phyloP scores from a whole-genome alignment of 2,329 filamentous ascomycete genomes.

The Hypoxylon sp. region DNA sequence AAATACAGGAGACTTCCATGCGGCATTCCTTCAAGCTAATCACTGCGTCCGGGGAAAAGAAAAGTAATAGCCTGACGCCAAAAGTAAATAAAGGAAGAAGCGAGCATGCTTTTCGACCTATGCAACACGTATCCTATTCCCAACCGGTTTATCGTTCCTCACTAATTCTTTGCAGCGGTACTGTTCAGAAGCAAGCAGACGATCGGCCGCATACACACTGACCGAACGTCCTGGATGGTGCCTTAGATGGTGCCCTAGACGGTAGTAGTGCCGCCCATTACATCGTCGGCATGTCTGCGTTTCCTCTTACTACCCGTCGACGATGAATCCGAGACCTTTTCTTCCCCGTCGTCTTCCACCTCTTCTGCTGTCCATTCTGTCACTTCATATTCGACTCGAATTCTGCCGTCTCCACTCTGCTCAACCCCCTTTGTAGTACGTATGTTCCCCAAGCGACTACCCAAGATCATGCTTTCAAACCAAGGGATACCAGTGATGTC shows the following conservation, averaged over 20 bases:
- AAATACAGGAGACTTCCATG: constrained; percentile 22
- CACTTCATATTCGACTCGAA: constrained; percentile 86
- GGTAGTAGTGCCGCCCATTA: constrained; percentile 25
- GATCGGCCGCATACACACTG: constrained; percentile 34
- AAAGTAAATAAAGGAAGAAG: constrained; percentile 23
- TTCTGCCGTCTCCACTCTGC: constrained; percentile 72
- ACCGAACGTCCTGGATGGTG: constrained; percentile 20
- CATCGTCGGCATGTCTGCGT: constrained; percentile 59
- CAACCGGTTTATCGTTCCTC: constrained; percentile 20
- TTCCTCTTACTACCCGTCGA: constrained; percentile 69
- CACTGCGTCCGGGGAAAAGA: constrained; percentile 20
- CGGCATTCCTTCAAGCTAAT: constrained; percentile 20
- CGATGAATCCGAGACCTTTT: constrained; percentile 55
- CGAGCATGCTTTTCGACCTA: constrained; percentile 21
- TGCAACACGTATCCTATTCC: constrained; percentile 33
- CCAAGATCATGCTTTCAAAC: constrained; percentile 86
- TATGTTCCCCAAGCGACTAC: constrained; percentile 79
- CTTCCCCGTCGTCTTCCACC: constrained; percentile 59
- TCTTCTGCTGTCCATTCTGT: constrained; percentile 76
- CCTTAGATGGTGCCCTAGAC: constrained; percentile 20
- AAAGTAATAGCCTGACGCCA: constrained; percentile 21
- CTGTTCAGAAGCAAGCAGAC: constrained; percentile 18
- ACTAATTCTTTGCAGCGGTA: constrained; percentile 33
- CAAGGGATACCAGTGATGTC: constrained; percentile 83
- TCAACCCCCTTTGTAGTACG: constrained; percentile 71